Conservation (phyloP, 2,329 filamentous ascomycete species). For the Hymenoscyphus infarciens region DNA sequence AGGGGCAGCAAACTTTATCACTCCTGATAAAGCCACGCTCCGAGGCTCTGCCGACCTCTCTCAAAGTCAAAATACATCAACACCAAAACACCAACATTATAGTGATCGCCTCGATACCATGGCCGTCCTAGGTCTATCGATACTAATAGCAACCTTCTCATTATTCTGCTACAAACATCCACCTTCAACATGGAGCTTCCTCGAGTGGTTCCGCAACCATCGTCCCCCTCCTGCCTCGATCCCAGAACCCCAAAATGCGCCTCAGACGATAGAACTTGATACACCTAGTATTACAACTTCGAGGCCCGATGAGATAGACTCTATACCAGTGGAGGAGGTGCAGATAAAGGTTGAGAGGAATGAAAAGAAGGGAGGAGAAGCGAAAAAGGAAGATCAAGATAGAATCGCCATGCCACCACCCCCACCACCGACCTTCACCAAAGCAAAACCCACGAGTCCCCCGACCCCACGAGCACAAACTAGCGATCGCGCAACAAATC, state of each 20-base stretch:
- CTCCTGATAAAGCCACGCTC: background rate
- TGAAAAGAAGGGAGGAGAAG: background rate
- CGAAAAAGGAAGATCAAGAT: constrained; percentile 28
- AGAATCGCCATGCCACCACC: constrained; percentile 40
- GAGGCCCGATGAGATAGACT: constrained; percentile 1
- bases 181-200: constrained; percentile 45
- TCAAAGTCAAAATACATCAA: too few species aligned
- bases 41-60: background rate
- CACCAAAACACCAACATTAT: background rate
- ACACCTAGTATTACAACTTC: constrained; percentile 13
- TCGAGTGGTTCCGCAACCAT: constrained; percentile 31
- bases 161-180: constrained; percentile 54
- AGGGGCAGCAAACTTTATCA: background rate
- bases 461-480: constrained; percentile 49
- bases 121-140: constrained; percentile 57
- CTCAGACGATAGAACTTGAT: constrained; percentile 6
- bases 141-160: constrained; percentile 58
- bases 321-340: background rate
- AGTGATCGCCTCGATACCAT: constrained; percentile 37
- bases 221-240: too few species aligned
- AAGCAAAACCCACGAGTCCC: constrained; percentile 27
- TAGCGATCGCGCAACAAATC: constrained; percentile 10
- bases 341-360: background rate
- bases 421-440: constrained; percentile 28
- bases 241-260: background rate